Base-by-base conservation (phyloP, 441 rosid species). In the Syzygium malaccense region DNA sequence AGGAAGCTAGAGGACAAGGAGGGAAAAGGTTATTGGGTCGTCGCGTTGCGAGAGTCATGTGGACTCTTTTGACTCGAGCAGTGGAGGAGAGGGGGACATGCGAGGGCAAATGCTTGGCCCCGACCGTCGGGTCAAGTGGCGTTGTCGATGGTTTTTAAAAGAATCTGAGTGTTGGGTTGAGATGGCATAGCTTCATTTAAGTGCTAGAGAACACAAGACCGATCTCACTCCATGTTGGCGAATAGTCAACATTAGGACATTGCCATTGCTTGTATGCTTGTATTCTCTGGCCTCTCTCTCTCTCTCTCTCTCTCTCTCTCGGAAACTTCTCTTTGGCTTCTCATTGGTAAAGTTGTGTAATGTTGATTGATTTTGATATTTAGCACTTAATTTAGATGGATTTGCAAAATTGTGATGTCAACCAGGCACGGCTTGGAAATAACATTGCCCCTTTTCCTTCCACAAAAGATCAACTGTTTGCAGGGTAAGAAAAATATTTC, bases 111-210 rank as follows among this genome's bases (percentile, higher is more conserved):
- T 64, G 71, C 75, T 33, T 30, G 75, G 75, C 75, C 37, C 91
- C 91, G 87, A 87, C 88, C 55, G 79, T 87, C 79, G 12, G 94
- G 88, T 92, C 90, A 78, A 85, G 83, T 33, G 93, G 91, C 87
- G 17, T 23, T 89, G 89, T 93, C 93, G 83, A 8, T 68, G 87
- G 23, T 64, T 53, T 53, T 45, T 14, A 8, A 18, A 18, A 25
- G 68, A 37, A 32, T 10, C 19, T 41, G 57, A 45, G 45, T 32
- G 84, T 37, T 71, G 49, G 80, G 80, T 71, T 51, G 51, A 37
- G 51, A 25, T 75, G 51, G 23, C 85, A 41, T 3, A 48, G 41
- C 56, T 57, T 75, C 51, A 89, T 71, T 90, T 18, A 86, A 85
- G 88, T 55, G 80, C 86, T 85, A 85, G 80, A 86, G 86, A 85